Evolutionary conservation across 768 basidiomycete genomes (phyloP).

Genomic region (Mycena epipterygia): DNA sequence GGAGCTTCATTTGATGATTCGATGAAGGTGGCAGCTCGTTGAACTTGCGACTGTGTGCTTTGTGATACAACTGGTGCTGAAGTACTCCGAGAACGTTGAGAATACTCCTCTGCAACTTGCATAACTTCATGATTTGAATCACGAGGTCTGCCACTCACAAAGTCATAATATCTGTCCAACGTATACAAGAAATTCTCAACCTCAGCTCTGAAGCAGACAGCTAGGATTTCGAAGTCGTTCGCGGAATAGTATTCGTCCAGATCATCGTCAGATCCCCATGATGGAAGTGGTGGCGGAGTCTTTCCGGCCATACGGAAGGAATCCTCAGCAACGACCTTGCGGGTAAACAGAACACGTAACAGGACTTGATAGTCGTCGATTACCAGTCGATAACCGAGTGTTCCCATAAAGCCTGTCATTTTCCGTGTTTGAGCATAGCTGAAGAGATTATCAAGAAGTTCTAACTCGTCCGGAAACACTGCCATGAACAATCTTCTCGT

Average conservation of each 20-base stretch:
- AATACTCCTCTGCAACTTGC: background rate
- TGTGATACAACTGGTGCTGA: background rate
- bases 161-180: background rate
- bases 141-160: background rate
- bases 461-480: background rate
- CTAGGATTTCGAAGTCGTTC: conserved; percentile 10
- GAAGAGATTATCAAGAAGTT: background rate
- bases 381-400: background rate
- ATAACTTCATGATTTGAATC: background rate
- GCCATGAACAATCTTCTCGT: background rate
- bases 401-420: background rate
- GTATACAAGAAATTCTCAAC: conserved; percentile 7
- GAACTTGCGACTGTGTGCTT: too few relatives aligned
- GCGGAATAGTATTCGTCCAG: background rate
- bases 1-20: background rate
- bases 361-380: background rate
- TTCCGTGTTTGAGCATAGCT: background rate
- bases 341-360: background rate
- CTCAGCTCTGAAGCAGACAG: conserved; percentile 12
- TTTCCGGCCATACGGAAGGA: conserved; percentile 35
- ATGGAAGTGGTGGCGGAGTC: background rate
- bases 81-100: background rate
- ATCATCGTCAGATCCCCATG: conserved; percentile 17
- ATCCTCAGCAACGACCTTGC: conserved; percentile 36
- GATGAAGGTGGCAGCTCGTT: background rate